Evolutionary conservation across 108 stramenopile genomes (phyloP), one percentile per base, ranked within the genome.

Genomic region (Nitzschia putrida): DNA sequence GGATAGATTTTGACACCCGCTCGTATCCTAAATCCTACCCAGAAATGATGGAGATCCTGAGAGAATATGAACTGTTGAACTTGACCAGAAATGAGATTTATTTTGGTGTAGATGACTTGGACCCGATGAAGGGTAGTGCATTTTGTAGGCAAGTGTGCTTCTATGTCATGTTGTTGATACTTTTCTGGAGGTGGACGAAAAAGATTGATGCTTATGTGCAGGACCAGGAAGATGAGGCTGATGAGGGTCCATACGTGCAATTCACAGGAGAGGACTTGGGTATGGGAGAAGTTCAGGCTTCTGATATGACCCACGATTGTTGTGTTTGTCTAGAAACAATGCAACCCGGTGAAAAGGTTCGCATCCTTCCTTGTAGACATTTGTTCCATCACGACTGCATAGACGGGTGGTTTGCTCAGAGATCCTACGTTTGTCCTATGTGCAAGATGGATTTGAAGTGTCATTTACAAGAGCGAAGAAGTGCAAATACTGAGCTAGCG

Each of bases 361-460:
- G 67, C 22, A 68, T 68, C 24, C 41, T 68, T 16, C 67, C 67
- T 1, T 68, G 67, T 25, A 53, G 67, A 24, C 67, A 68, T 57
- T 20, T 25, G 16, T 68, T 68, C 42, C 67, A 68, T 29, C 54
- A 68, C 24, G 67, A 68, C 7, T 68, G 67, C 24, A 68, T 68
- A 26, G 9, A 34, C 16, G 54, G 54, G 0, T 68, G 67, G 67
- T 42, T 68, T 13, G 37, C 55, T 0, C 26, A 68, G 22, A 16
- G 24, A 18, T 56, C 55, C 26, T 44, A 26, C 6, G 56, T 39
- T 24, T 68, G 67, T 56, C 67, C 67, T 9, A 34, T 68, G 54
- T 68, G 67, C 42, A 68, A 68, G n/a, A 53, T 68, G 50, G 67
- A 68, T 44, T 29, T 68, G n/a, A 23, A 18, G 13, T 26, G 56